Evolutionary conservation across 2,329 filamentous ascomycete species (phyloP), one percentile per base, ranked within the genome.

Genomic region (Scopulariopsis brevicaulis): DNA sequence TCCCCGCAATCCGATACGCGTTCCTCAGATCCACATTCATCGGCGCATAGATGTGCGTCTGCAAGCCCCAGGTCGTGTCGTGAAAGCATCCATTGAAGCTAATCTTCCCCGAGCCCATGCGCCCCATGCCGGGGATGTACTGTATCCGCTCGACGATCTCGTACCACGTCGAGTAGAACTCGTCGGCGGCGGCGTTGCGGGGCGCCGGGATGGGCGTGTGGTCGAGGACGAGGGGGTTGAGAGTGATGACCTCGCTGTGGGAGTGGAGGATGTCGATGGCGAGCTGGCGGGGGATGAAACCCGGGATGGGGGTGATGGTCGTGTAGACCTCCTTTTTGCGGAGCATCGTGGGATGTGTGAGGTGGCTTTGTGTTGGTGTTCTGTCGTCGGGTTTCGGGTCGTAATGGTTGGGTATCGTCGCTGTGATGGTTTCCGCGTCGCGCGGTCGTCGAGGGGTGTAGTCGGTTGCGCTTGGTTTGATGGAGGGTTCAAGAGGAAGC

Each of bases 101-200:
- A 69, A 89, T 85, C 65, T 82, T 81, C 66, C 83, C 79, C 3
- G 82, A 81, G 25, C 84, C 84, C 60, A 85, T 75, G 70, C 76
- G 82, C 63, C 85, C 85, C 58, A 87, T 72, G 37, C 85, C 85
- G 0, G 85, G 85, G 6, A 87, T 72, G 63, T 83, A 82, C 67
- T 87, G 84, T 60, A 89, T 84, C 64, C 83, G 79, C 74, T 89
- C 79, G 59, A 74, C 79, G 65, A 89, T 87, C 69, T 88, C 84
- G 68, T 89, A 89, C 85, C 85, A 89, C 34, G 85, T 86, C 61
- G 83, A 83, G 70, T 86, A 89, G 71, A 79, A 89, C 69, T 89
- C 85, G 70, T 89, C 85, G 63, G 83, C 74, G 58, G 82, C 78
- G 62, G 85, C 84, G 70, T 85, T 77, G 71, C 83, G 84, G 32